phyloP scores from a whole-genome alignment of 192 early-diverging fungal species.

The Jimgerdemannia flammicorona region DNA sequence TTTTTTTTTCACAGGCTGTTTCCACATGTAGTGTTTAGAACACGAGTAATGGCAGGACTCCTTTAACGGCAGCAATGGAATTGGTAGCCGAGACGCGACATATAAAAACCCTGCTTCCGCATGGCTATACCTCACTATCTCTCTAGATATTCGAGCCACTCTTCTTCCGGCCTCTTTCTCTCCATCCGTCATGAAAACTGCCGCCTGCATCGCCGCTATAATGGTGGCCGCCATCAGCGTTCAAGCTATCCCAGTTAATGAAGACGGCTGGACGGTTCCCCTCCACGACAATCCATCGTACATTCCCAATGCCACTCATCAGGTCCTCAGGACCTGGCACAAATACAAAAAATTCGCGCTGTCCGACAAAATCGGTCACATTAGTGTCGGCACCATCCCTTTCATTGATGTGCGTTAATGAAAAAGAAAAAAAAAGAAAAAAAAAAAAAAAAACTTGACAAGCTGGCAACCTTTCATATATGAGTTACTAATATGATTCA shows the following conservation, averaged over 20 bases:
- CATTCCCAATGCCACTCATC: slow-evolving; percentile 25
- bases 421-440: too few species aligned
- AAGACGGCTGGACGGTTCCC: background rate
- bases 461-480: background rate
- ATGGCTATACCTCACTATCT: too few species aligned
- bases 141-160: too few species aligned
- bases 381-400: background rate
- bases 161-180: too few species aligned
- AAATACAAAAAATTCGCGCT: slow-evolving; percentile 13
- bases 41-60: too few species aligned
- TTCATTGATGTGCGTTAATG: background rate
- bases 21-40: too few species aligned
- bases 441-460: background rate
- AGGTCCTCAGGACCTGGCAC: slow-evolving; percentile 13
- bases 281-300: slow-evolving; percentile 15
- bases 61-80: too few species aligned
- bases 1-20: too few species aligned
- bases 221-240: slow-evolving; percentile 4
- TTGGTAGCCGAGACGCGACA: too few species aligned
- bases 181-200: too few species aligned
- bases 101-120: too few species aligned
- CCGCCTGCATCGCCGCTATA: slow-evolving; percentile 4
- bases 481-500: too few species aligned
- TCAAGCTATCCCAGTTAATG: background rate
- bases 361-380: background rate